Percentiles rank a stretch among this genome's conserved stretches.
Evolutionary conservation across 257 asterid species (phyloP).

Genomic region (Jasminum sambac): DNA sequence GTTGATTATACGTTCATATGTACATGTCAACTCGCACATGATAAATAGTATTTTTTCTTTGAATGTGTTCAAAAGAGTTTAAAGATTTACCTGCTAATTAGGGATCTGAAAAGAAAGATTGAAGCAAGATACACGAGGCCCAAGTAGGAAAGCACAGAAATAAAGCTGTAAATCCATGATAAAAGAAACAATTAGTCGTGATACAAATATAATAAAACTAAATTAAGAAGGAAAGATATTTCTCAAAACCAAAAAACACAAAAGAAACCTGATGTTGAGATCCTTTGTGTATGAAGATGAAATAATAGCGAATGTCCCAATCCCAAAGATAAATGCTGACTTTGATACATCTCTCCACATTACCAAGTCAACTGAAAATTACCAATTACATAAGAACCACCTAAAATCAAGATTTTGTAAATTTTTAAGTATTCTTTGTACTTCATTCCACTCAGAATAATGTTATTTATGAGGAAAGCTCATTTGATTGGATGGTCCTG

Average conservation of each 20-base stretch:
- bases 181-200: conserved; percentile 14
- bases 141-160: conserved; percentile 76
- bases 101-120: conserved; percentile 73
- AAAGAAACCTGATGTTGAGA: conserved; percentile 66
- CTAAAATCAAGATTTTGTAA: too few species aligned
- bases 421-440: too few species aligned
- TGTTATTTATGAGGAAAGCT: too few species aligned
- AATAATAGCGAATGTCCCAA: conserved; percentile 72
- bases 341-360: conserved; percentile 93
- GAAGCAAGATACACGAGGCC: conserved; percentile 85
- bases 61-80: too few species aligned
- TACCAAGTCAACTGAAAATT: conserved; percentile 57
- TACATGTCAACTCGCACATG: too few species aligned
- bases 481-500: too few species aligned
- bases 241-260: neutral
- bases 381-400: too few species aligned
- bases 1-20: too few species aligned
- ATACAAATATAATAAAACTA: too few species aligned
- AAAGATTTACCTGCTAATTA: conserved; percentile 57
- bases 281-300: conserved; percentile 78
- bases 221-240: neutral
- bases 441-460: too few species aligned
- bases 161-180: conserved; percentile 53
- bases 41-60: too few species aligned
- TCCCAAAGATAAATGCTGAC: conserved; percentile 83